Evolutionary conservation across 176 grass and related monocot species (phyloP).

Genomic region (Oryza glumipatula): DNA sequence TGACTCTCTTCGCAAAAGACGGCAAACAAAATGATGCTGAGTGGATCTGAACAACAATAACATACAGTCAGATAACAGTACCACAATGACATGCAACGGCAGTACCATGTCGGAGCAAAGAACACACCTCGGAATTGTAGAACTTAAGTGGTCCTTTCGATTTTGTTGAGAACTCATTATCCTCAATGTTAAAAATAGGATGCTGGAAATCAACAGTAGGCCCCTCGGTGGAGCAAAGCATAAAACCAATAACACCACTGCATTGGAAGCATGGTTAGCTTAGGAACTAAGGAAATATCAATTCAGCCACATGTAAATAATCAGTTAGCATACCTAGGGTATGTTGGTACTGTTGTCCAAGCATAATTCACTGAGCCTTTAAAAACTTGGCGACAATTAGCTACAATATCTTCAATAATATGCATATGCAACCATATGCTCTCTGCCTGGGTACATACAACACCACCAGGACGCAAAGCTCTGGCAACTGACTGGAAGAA

Average conservation of each 20-base stretch:
- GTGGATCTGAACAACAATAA: constrained; percentile 63
- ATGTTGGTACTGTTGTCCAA: constrained; percentile 98
- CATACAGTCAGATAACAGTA: constrained; percentile 23
- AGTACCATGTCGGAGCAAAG: not conserved
- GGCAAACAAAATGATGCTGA: constrained; percentile 91
- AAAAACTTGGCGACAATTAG: constrained; percentile 76
- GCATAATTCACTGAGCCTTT: constrained; percentile 95
- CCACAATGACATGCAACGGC: not conserved
- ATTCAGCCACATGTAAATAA: too few relatives aligned
- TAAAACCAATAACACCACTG: constrained; percentile 97
- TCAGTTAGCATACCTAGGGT: constrained; percentile 62
- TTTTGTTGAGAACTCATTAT: constrained; percentile 65
- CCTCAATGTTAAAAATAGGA: constrained; percentile 68
- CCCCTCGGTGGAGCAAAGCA: constrained; percentile 92
- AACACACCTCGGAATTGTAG: constrained; percentile 82
- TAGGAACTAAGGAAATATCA: too few relatives aligned
- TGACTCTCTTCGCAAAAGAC: constrained; percentile 88
- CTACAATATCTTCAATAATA: constrained; percentile 87
- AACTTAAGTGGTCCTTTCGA: constrained; percentile 83
- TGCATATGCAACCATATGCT: constrained; percentile 99
- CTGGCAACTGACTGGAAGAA: constrained; percentile 84
- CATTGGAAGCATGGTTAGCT: constrained; percentile 28
- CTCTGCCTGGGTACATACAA: constrained; percentile 95
- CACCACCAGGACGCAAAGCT: constrained; percentile 82
- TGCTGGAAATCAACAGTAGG: constrained; percentile 77